Base-by-base conservation (phyloP, 1,139 yeast species). In the Candida tunisiensis region DNA sequence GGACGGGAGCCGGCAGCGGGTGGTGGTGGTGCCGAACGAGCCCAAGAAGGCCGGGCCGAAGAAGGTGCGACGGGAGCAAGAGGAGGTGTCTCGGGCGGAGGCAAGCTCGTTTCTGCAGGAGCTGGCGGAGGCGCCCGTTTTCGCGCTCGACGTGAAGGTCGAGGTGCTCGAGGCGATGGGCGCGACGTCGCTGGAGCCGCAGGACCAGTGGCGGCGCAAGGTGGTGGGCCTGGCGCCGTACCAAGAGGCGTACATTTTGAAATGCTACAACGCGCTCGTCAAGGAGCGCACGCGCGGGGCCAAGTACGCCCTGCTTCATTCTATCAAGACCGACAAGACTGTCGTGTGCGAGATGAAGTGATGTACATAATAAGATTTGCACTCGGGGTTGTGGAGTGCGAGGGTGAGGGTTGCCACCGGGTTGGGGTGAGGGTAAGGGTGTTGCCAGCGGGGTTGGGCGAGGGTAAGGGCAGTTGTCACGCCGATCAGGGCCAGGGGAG, bases 121-220 rank as follows among this genome's bases (percentile, higher is more conserved):
- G 8, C 47, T 85, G 11, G 60, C 72, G 0, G 50, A 55, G 16
- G 73, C 88, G 0, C 82, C 94, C 0, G 66, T 85, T 1, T 58
- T 82, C 25, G 65, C 77, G 1, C 64, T 85, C 20, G 96, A 88
- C 44, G 54, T 69, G 11, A 64, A 75, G 33, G 94, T 82, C 39
- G 95, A 82, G 37, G 78, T 79, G 1, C 45, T 85, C 32, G 91
- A 80, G 25, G 79, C 82, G 62, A 79, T 85, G 24, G 60, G 74
- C 18, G 65, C 74, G 1, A 74, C 92, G 0, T 74, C 93, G 0
- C 61, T 85, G 13, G 62, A 63, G 23, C 82, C 72, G 36, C 74
- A 71, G 22, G 95, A 85, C 34, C 93, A 83, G 60, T 85, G 95
- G 94, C 56, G 45, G 17, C 47, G 92, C 39, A 75, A 79, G 39